These are phyloP conservation scores for Tolypocladium nubicola DNA, from an alignment of 2,329 filamentous ascomycete species.

Conservation along the genomic window DNA sequence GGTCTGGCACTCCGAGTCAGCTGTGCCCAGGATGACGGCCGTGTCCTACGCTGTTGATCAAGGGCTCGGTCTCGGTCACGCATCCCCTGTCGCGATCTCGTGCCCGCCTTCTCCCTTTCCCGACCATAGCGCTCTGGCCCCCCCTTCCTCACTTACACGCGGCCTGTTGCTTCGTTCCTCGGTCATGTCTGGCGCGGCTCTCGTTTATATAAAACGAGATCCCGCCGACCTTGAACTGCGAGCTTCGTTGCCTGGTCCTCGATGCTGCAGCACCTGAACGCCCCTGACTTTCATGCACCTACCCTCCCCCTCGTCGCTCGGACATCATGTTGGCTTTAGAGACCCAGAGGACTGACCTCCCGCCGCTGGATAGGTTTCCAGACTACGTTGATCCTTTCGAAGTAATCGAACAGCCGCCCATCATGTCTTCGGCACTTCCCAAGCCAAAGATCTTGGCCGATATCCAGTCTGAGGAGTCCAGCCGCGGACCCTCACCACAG, in stretches of 20 bases:
- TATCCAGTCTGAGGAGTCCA: constrained; percentile 28
- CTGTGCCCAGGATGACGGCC: background rate
- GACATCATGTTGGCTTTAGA: constrained; percentile 25
- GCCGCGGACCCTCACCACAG: constrained; percentile 71
- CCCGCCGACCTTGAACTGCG: background rate
- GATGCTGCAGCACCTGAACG: background rate
- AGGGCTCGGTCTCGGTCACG: background rate
- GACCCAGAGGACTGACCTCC: constrained; percentile 29
- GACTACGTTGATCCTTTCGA: constrained; percentile 31
- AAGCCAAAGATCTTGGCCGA: constrained; percentile 31
- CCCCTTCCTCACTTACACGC: background rate
- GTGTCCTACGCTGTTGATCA: background rate
- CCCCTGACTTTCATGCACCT: background rate
- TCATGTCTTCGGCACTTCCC: constrained; percentile 17
- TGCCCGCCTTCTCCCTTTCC: background rate
- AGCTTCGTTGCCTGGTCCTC: background rate
- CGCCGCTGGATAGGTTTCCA: constrained; percentile 30
- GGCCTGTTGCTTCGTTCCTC: background rate
- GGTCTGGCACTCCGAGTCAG: background rate
- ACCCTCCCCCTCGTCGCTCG: background rate
- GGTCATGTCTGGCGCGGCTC: background rate
- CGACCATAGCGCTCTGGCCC: background rate
- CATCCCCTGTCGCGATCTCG: background rate
- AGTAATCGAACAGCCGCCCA: constrained; percentile 13
- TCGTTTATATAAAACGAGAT: background rate